These are phyloP conservation scores for Cutaneotrichosporon sp. DNA, from an alignment of 1,284 basidiomycete species.

Conservation along the genomic window DNA sequence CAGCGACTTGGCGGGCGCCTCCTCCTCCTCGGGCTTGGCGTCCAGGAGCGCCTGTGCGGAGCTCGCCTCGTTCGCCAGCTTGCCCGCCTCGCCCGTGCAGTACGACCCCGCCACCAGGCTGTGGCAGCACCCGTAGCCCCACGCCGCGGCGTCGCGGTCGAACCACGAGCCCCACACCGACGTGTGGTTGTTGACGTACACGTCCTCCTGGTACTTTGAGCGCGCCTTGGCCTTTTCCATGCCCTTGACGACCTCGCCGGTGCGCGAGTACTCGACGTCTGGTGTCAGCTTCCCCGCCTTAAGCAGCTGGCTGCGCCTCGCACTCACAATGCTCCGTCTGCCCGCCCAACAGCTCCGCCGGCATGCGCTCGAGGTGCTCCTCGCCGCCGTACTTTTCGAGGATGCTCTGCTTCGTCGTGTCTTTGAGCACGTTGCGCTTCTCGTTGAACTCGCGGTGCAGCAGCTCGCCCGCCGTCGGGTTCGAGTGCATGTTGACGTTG, in stretches of 20 bases:
- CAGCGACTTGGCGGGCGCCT: constrained; percentile 40
- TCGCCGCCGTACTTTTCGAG: constrained; percentile 91
- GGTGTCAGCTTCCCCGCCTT: constrained; percentile 6
- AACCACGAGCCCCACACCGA: constrained; percentile 97
- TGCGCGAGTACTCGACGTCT: constrained; percentile 91
- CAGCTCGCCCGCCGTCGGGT: constrained; percentile 92
- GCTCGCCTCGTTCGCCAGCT: constrained; percentile 71
- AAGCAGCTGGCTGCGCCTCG: no score
- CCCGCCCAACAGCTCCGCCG: constrained; percentile 84
- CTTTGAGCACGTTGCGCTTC: constrained; percentile 89
- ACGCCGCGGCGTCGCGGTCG: constrained; percentile 66
- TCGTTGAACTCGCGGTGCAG: constrained; percentile 86
- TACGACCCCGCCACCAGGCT: constrained; percentile 83
- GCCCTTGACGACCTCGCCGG: constrained; percentile 91
- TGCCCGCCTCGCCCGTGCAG: constrained; percentile 87
- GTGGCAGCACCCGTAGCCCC: constrained; percentile 97
- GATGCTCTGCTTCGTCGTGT: constrained; percentile 81
- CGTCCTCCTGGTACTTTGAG: constrained; percentile 95
- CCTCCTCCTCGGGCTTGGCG: constrained; percentile 37
- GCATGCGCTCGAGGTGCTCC: constrained; percentile 75
- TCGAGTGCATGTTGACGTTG: constrained; percentile 92
- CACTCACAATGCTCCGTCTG: constrained; percentile 83
- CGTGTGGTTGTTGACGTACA: constrained; percentile 91
- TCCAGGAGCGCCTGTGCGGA: constrained; percentile 67
- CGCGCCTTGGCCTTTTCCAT: constrained; percentile 77